phyloP scores from a whole-genome alignment of 306 rosid species.

The Quercus parvula region DNA sequence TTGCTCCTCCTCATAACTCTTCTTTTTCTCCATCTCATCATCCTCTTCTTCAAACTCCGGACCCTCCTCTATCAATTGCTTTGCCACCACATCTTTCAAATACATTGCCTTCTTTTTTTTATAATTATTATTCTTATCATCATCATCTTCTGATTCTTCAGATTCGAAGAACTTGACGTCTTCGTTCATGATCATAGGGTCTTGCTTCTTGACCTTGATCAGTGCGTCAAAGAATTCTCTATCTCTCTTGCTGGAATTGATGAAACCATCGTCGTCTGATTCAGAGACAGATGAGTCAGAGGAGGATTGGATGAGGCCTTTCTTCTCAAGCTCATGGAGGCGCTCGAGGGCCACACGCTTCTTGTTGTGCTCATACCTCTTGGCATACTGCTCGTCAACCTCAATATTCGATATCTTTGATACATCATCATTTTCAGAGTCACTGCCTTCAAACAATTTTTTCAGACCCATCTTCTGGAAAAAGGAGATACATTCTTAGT shows the following conservation, averaged over 20 bases:
- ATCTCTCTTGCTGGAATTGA: slow-evolving; percentile 28
- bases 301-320: slow-evolving; percentile 47
- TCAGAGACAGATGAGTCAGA: slow-evolving; percentile 32
- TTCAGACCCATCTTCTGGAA: slow-evolving; percentile 25
- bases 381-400: slow-evolving; percentile 49
- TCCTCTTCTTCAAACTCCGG: slow-evolving; percentile 40
- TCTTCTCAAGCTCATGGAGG: slow-evolving; percentile 71
- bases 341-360: slow-evolving; percentile 83
- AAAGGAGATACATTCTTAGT: too few relatives aligned
- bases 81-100: slow-evolving; percentile 73
- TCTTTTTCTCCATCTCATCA: slow-evolving; percentile 25
- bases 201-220: slow-evolving; percentile 65
- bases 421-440: slow-evolving; percentile 46
- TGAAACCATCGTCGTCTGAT: slow-evolving; percentile 22
- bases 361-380: slow-evolving; percentile 69
- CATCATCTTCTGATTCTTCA: slow-evolving; percentile 38
- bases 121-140: slow-evolving; percentile 5
- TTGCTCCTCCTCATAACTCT: slow-evolving; percentile 61
- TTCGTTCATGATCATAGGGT: slow-evolving; percentile 57
- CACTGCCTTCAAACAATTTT: slow-evolving; percentile 60
- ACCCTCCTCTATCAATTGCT: slow-evolving; percentile 69
- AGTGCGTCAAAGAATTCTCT: slow-evolving; percentile 60
- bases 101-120: slow-evolving; percentile 40
- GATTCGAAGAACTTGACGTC: slow-evolving; percentile 54
- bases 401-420: slow-evolving; percentile 37